phyloP scores from a whole-genome alignment of 306 rosid species.

The Acacia confusa region DNA sequence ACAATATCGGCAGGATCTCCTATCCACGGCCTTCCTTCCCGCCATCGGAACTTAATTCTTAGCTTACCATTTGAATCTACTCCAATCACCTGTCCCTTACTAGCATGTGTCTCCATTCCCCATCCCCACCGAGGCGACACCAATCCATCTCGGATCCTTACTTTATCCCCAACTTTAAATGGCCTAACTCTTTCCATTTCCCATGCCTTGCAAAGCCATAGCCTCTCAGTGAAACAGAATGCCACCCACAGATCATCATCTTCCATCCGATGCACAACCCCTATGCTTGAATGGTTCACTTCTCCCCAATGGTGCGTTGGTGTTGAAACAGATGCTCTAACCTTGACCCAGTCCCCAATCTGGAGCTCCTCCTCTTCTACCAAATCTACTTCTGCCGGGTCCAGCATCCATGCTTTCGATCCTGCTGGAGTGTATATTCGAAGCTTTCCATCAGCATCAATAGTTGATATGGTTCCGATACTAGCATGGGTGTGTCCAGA shows the following conservation, averaged over 20 bases:
- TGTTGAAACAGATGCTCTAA: slow-evolving; percentile 71
- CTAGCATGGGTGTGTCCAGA: slow-evolving; percentile 84
- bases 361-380: slow-evolving; percentile 76
- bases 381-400: slow-evolving; percentile 85
- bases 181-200: slow-evolving; percentile 82
- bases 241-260: slow-evolving; percentile 81
- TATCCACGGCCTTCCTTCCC: slow-evolving; percentile 97
- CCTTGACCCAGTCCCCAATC: slow-evolving; percentile 92
- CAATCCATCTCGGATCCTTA: slow-evolving; percentile 81
- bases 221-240: slow-evolving; percentile 77
- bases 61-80: slow-evolving; percentile 96
- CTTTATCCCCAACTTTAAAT: slow-evolving; percentile 81
- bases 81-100: slow-evolving; percentile 88
- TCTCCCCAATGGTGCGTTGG: slow-evolving; percentile 99
- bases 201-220: slow-evolving; percentile 87
- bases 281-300: slow-evolving; percentile 80
- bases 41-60: slow-evolving; percentile 88
- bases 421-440: slow-evolving; percentile 92
- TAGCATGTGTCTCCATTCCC: slow-evolving; percentile 99
- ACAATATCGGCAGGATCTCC: slow-evolving; percentile 94
- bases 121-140: slow-evolving; percentile 94
- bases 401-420: slow-evolving; percentile 91
- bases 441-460: slow-evolving; percentile 93
- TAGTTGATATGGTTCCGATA: slow-evolving; percentile 73
- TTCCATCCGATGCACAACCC: slow-evolving; percentile 93